phyloP scores from a whole-genome alignment of 2,329 filamentous ascomycete species.

The Ophiognomonia clavigignenti-juglandacearum region DNA sequence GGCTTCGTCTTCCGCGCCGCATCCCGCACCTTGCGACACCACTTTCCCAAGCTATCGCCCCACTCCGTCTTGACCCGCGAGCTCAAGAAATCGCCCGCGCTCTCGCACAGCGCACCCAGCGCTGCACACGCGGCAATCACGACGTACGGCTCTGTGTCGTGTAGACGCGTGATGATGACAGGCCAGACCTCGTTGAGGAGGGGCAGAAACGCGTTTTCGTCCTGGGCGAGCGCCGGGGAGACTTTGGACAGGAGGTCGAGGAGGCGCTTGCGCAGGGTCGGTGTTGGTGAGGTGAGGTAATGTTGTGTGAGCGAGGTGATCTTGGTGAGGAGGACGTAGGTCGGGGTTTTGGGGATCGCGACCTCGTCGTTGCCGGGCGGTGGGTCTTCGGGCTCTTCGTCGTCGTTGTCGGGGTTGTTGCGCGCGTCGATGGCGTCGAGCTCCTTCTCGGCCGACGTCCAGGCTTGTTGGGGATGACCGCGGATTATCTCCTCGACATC shows the following conservation, averaged over 20 bases:
- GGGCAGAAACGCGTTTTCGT: constrained; percentile 82
- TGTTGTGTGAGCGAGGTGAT: constrained; percentile 84
- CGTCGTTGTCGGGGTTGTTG: constrained; percentile 22
- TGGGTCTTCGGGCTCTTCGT: constrained; percentile 30
- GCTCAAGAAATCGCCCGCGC: constrained; percentile 76
- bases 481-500: constrained; percentile 27
- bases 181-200: constrained; percentile 91
- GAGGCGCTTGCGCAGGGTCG: constrained; percentile 71
- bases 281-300: constrained; percentile 81
- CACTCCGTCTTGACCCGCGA: constrained; percentile 72
- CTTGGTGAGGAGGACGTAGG: constrained; percentile 74
- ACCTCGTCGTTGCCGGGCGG: constrained; percentile 25
- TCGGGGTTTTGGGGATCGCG: constrained; percentile 62
- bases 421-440: constrained; percentile 22
- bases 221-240: constrained; percentile 63
- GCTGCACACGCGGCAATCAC: constrained; percentile 65
- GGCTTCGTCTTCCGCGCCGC: constrained; percentile 27
- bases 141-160: constrained; percentile 64
- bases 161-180: constrained; percentile 63
- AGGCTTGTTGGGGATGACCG: constrained; percentile 32
- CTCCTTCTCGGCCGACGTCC: constrained; percentile 28
- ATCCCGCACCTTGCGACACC: constrained; percentile 39
- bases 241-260: constrained; percentile 72
- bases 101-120: constrained; percentile 61
- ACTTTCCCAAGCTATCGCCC: constrained; percentile 48